Base-by-base conservation (phyloP, 2,329 filamentous ascomycete genomes). In the Paraphoma chrysanthemicola region DNA sequence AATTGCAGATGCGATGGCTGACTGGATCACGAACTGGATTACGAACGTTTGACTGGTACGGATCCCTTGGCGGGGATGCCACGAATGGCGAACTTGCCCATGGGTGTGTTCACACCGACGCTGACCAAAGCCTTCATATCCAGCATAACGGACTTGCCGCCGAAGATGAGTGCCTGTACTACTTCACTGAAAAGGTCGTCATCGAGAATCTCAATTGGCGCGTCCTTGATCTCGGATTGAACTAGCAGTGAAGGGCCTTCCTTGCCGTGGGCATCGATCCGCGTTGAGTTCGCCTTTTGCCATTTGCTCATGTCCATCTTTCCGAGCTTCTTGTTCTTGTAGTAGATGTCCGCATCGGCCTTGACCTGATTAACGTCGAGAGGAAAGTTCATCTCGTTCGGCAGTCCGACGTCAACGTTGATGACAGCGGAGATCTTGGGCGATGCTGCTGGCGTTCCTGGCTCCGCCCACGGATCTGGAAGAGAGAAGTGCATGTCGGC, bases 11-110 rank as follows among this genome's bases (percentile, higher is more conserved):
- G 48, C 18, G 23, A 49, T 44, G 33, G 56, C 57, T 54, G 56
- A 66, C 57, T 68, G 69, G 71, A 69, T 68, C 58, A 76, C 73
- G 72, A 75, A 81, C 84, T 81, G 79, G 82, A 83, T 78, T 83
- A 92, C 93, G 88, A 89, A 97, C 93, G 91, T 86, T 96, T 96
- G 81, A 98, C 87, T 78, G 91, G 91, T 72, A 99, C 88, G 71
- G 89, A 86, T 67, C 95, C 93, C 81, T 93, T 85, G 43, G 76
- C 92, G 46, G 94, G 94, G 69, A 99, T 90, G 64, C 90, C 88
- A 76, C 91, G 92, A 69, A 98, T 81, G 51, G 90, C 85, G 70
- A 98, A 86, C 66, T 89, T 82, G 47, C 95, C 95, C 61, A 99
- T 82, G 28, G 90, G 88, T 30, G 93, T 97, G 56, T 88, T 83